phyloP scores from a whole-genome alignment of 139 green algal species.

The Chlorella sp. region DNA sequence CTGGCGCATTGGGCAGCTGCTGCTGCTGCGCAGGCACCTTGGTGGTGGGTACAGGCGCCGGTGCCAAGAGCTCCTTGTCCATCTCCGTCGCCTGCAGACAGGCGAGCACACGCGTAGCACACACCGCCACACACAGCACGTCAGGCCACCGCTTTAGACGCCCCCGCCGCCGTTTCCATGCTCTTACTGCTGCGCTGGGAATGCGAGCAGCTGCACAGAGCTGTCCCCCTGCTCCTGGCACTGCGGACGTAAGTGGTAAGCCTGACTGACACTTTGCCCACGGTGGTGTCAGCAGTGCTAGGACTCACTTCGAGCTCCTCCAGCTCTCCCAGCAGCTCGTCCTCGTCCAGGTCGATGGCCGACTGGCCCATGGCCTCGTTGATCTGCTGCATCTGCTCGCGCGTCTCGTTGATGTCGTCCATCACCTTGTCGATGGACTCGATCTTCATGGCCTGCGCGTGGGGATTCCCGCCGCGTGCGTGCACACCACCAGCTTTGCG shows the following conservation, averaged over 20 bases:
- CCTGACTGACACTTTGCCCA: too few relatives aligned
- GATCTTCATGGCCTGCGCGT: too few relatives aligned
- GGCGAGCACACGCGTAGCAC: not conserved
- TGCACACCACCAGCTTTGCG: too few relatives aligned
- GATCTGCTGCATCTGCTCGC: conserved; percentile 87
- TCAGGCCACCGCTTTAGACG: too few relatives aligned
- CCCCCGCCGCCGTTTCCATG: too few relatives aligned
- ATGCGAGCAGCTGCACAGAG: too few relatives aligned
- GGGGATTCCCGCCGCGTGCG: too few relatives aligned
- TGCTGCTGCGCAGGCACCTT: conserved; percentile 25
- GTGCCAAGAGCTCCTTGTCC: conserved; percentile 67
- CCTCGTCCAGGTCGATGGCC: conserved; percentile 71
- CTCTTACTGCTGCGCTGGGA: too few relatives aligned
- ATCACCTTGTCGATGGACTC: conserved; percentile 90
- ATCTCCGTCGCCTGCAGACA: conserved; percentile 38
- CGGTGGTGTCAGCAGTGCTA: too few relatives aligned
- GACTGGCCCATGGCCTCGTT: conserved; percentile 75
- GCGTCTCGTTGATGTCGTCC: conserved; percentile 92
- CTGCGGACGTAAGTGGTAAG: too few relatives aligned
- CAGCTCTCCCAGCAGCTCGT: conserved; percentile 49
- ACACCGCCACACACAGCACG: not conserved
- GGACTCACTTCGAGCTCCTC: too few relatives aligned
- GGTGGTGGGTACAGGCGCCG: conserved; percentile 43
- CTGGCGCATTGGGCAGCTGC: conserved; percentile 16
- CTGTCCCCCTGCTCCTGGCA: too few relatives aligned